Percentiles rank a stretch among this genome's conserved stretches.
Evolutionary conservation across 140 eudicot genomes (phyloP).

Genomic region (Bidens hawaiensis): DNA sequence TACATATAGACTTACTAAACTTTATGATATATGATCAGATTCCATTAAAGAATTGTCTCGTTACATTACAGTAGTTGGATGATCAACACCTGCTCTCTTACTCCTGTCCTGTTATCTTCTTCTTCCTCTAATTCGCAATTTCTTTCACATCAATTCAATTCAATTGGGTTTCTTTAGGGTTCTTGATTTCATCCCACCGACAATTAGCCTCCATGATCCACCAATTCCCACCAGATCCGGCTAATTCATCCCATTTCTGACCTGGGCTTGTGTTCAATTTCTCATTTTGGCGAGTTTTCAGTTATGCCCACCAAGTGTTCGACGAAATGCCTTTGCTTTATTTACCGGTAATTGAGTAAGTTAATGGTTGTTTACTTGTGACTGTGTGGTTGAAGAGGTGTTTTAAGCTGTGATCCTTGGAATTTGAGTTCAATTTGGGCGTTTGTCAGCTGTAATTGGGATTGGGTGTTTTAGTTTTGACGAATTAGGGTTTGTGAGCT

Average conservation of each 20-base stretch:
- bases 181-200: conserved; percentile 30
- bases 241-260: background rate
- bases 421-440: conserved; percentile 16
- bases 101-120: conserved; percentile 31
- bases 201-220: conserved; percentile 31
- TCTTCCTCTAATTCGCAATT: conserved; percentile 20
- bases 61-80: conserved; percentile 20
- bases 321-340: conserved; percentile 6
- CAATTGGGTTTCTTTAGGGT: conserved; percentile 19
- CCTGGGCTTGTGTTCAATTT: background rate
- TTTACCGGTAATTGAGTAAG: conserved; percentile 26
- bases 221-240: conserved; percentile 30
- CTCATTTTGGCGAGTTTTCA: conserved; percentile 5
- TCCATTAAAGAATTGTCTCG: conserved; percentile 11
- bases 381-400: background rate
- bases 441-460: no score
- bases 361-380: conserved; percentile 10
- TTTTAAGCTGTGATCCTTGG: background rate
- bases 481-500: no score
- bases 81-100: conserved; percentile 28
- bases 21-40: conserved; percentile 16
- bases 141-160: conserved; percentile 28
- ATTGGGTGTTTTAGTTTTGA: no score
- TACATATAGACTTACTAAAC: background rate
- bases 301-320: background rate